Evolutionary conservation across 768 basidiomycete genomes (phyloP), one percentile per base, ranked within the genome.

Genomic region (Dentipellis sp.): DNA sequence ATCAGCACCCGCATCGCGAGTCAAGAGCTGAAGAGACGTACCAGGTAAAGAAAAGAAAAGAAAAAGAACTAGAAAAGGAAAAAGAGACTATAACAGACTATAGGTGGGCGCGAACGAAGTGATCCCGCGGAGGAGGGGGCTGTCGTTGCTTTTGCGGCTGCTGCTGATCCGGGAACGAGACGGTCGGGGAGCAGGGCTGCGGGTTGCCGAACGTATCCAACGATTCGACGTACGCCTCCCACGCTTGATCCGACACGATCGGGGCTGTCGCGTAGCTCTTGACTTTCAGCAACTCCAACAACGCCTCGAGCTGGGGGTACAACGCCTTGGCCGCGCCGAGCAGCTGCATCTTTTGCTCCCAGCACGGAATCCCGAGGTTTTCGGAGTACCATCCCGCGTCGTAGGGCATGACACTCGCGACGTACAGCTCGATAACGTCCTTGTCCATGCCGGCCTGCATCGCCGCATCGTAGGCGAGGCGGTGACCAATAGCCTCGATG

Each of bases 401-500:
- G 58, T 74, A 74, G 55, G 76, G 71, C 53, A 83, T 74, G 38
- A 77, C 73, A 5, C 75, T 72, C 53, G 74, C 75, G 62, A 78
- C 80, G 64, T 80, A 85, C 8, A 84, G 64, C 54, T 82, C 79
- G 35, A 84, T 68, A 29, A 86, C 71, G 16, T 74, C 71, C 59
- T 71, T 67, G 2, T 77, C 76, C 29, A 83, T 63, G 3, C 70
- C 72, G 11, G 71, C 69, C 36, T 69, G 68, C 46, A 75, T 56
- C 16, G 75, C 82, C 16, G 78, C 78, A 6, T 80, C 77, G 63
- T 83, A 83, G 2, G 83, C 80, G 42, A 81, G 69, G 14, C 81
- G 78, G 62, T 84, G 80, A 3, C 84, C 83, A 42, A 85, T 78
- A n/a, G 83, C 78, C 68, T 82, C 78, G 53, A 85, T 65, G 6